Evolutionary conservation across 2,329 filamentous ascomycete genomes (phyloP), one percentile per base, ranked within the genome.

Genomic region (Stachybotrys chartarum): DNA sequence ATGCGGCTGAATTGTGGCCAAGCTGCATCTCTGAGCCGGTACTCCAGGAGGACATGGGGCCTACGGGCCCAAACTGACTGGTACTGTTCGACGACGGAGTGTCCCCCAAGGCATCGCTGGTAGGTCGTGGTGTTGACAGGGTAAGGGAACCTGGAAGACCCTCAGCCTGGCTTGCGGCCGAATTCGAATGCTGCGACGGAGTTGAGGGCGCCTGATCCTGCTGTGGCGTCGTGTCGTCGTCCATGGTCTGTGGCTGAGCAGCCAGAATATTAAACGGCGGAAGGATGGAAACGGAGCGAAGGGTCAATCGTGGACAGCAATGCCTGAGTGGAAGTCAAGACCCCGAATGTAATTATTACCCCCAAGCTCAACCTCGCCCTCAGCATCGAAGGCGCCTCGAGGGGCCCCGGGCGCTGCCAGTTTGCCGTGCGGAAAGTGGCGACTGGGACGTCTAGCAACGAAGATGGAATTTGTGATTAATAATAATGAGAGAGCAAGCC

Each of bases 41-140:
- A 55, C 75, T 77, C 70, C 70, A 75, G 16, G 75, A 72, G 2
- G 76, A 77, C 54, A 70, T 64, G 7, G 63, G 63, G 18, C 56
- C 58, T 6, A 67, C 63, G 45, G 52, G 16, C 53, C 59, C 64
- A 30, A 60, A 55, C 12, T 60, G 55, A n/a, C 64, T 61, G 52
- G 60, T 56, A 30, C 46, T 44, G 53, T 56, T 54, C 59, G 61
- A 30, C 14, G 52, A 7, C 58, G 53, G 30, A 54, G 57, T 46
- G 49, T 61, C 35, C 14, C 14, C 10, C 35, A 10, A 14, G 10
- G 35, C 35, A 42, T 42, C 35, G 45, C 10, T 47, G 10, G 16
- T 8, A 47, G 45, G 45, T 17, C 45, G 45, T n/a, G 50, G 49
- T 31, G 49, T 30, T 35, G 49, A 51, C 32, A 52, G 31, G 16